Percentiles rank a stretch among this genome's conserved stretches.
Conservation (phyloP, 176 grass and related monocot species). For the Ananas comosus region DNA sequence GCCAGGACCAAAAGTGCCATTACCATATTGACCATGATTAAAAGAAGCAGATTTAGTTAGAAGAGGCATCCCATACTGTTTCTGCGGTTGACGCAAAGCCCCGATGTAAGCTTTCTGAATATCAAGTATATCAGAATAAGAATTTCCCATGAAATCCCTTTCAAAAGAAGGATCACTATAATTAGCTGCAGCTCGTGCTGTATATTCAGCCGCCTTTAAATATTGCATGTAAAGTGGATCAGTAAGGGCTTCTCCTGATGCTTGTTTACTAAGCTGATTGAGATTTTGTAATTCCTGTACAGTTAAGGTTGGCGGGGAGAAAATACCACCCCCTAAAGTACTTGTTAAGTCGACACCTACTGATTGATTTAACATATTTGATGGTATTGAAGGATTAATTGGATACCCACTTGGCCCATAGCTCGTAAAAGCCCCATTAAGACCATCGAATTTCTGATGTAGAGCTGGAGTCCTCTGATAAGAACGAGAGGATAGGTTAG, state of each 20-base stretch:
- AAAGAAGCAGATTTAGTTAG: slow-evolving; percentile 46
- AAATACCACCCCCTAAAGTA: slow-evolving; percentile 34
- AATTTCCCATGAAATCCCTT: slow-evolving; percentile 41
- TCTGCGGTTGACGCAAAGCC: slow-evolving; percentile 72
- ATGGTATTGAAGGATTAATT: slow-evolving; percentile 40
- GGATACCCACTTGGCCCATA: slow-evolving; percentile 55
- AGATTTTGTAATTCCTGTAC: slow-evolving; percentile 52
- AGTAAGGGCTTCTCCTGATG: slow-evolving; percentile 35
- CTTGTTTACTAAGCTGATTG: slow-evolving; percentile 40
- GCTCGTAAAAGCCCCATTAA: slow-evolving; percentile 47
- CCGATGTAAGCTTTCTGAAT: slow-evolving; percentile 77
- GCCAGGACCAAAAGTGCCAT: slow-evolving; percentile 39
- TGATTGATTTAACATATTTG: slow-evolving; percentile 44
- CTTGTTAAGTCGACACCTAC: slow-evolving; percentile 38
- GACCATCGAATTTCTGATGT: slow-evolving; percentile 52
- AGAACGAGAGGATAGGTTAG: slow-evolving; percentile 30
- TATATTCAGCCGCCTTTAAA: slow-evolving; percentile 58
- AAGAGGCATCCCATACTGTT: slow-evolving; percentile 70
- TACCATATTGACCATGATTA: slow-evolving; percentile 59
- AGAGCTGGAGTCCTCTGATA: slow-evolving; percentile 63
- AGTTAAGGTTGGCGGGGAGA: slow-evolving; percentile 46
- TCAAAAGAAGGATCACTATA: slow-evolving; percentile 39
- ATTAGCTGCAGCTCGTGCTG: slow-evolving; percentile 39
- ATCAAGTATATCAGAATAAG: slow-evolving; percentile 48
- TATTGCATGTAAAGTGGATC: slow-evolving; percentile 71